Evolutionary conservation across 148 eudicot species (phyloP).

Genomic region (Rhododendron vialii): DNA sequence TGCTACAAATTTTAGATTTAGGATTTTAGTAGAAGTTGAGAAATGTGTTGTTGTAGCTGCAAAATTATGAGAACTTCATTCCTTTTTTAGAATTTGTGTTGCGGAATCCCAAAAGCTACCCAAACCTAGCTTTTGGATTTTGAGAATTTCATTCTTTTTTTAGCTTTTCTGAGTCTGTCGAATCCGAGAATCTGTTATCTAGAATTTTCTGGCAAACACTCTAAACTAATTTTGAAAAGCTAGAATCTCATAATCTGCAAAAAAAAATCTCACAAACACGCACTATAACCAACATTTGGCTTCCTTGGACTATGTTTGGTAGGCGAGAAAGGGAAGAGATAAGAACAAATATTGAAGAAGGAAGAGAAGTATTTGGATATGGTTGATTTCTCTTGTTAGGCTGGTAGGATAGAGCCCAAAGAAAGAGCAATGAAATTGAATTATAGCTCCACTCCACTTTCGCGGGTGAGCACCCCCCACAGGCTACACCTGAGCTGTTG

Average conservation of each 20-base stretch:
- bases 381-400: not conserved
- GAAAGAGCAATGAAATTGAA: not conserved
- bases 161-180: not conserved
- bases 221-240: not conserved
- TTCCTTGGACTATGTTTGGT: not conserved
- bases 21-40: too few relatives aligned
- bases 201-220: not conserved
- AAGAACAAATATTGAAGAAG: not conserved
- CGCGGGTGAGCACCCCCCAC: not conserved
- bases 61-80: not conserved
- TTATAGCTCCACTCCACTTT: not conserved
- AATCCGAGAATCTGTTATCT: not conserved
- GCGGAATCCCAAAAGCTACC: not conserved
- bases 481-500: not conserved
- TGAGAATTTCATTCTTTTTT: not conserved
- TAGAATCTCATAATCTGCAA: not conserved
- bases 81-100: not conserved
- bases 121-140: not conserved
- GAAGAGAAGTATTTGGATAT: not conserved
- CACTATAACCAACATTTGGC: slow-evolving; percentile 2
- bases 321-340: not conserved
- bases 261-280: not conserved
- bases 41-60: not conserved
- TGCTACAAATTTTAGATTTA: too few relatives aligned
- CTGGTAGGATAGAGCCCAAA: not conserved